A percentile compares a stretch with the other conserved stretches of the same genome.
phyloP scores from a whole-genome alignment of 371 early-diverging fungal genomes.

The Conidiobolus incongruus region DNA sequence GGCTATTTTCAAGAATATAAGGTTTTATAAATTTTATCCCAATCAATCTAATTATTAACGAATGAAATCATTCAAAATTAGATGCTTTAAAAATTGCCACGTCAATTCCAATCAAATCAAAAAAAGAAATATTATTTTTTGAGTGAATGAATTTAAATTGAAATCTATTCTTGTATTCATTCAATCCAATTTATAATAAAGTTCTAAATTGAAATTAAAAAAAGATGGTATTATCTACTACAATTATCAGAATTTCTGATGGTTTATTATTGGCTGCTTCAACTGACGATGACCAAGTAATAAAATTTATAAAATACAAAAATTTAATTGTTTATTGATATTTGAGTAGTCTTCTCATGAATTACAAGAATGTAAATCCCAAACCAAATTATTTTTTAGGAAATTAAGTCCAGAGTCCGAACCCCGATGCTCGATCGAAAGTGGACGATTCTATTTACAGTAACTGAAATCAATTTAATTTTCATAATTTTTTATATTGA shows the following conservation, averaged over 20 bases:
- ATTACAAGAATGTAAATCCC: slow-evolving; percentile 76
- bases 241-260: slow-evolving; percentile 85
- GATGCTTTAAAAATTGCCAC: too few species aligned
- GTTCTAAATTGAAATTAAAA: too few species aligned
- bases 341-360: slow-evolving; percentile 38
- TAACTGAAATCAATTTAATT: slow-evolving; percentile 13
- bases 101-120: too few species aligned
- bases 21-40: too few species aligned
- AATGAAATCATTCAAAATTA: too few species aligned
- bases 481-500: not conserved
- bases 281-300: slow-evolving; percentile 92
- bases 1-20: too few species aligned
- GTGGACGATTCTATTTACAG: slow-evolving; percentile 71
- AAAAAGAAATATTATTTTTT: too few species aligned
- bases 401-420: slow-evolving; percentile 67
- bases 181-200: too few species aligned
- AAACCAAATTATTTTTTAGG: slow-evolving; percentile 78
- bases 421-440: slow-evolving; percentile 85
- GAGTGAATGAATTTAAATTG: too few species aligned
- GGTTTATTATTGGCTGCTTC: slow-evolving; percentile 89
- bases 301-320: not conserved
- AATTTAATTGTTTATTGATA: not conserved
- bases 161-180: too few species aligned
- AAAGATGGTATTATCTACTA: slow-evolving; percentile 90
- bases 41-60: too few species aligned